Conservation (phyloP, 345 rosid genomes). For the Aegle marmelos region DNA sequence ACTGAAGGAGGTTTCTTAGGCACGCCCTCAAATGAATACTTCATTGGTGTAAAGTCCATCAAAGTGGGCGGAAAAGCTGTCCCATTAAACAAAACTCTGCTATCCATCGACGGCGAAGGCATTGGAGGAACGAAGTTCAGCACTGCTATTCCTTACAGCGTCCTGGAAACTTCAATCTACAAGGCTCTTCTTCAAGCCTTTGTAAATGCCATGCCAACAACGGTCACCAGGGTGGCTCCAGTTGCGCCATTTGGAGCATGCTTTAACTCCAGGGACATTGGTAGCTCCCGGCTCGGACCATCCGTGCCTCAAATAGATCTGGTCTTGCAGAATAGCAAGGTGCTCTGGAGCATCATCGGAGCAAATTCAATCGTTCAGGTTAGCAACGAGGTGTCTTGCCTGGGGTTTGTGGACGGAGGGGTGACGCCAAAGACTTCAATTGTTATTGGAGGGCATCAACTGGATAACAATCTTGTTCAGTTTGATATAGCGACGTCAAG, state of each 20-base stretch:
- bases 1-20: conserved; percentile 2
- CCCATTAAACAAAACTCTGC: conserved; percentile 24
- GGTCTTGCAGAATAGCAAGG: conserved; percentile 4
- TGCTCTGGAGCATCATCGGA: conserved; percentile 10
- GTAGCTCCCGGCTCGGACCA: conserved; percentile 9
- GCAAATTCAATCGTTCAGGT: conserved; percentile 18
- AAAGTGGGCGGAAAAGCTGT: conserved; percentile 18
- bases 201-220: background rate
- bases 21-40: conserved; percentile 27
- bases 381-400: conserved; percentile 6
- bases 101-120: conserved; percentile 23
- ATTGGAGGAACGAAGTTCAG: conserved; percentile 36
- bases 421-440: conserved; percentile 18
- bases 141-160: conserved; percentile 19
- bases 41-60: conserved; percentile 28
- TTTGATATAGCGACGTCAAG: conserved; percentile 28
- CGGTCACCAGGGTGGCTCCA: background rate
- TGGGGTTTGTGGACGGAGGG: conserved; percentile 24
- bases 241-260: conserved; percentile 24
- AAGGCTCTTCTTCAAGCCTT: conserved; percentile 18
- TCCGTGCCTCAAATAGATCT: conserved; percentile 26
- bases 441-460: conserved; percentile 23
- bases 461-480: conserved; percentile 29
- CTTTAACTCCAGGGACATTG: background rate
- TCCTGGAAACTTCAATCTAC: conserved; percentile 27